phyloP scores from a whole-genome alignment of 805 yeast species.

The Kazachstania kunashirensis region DNA sequence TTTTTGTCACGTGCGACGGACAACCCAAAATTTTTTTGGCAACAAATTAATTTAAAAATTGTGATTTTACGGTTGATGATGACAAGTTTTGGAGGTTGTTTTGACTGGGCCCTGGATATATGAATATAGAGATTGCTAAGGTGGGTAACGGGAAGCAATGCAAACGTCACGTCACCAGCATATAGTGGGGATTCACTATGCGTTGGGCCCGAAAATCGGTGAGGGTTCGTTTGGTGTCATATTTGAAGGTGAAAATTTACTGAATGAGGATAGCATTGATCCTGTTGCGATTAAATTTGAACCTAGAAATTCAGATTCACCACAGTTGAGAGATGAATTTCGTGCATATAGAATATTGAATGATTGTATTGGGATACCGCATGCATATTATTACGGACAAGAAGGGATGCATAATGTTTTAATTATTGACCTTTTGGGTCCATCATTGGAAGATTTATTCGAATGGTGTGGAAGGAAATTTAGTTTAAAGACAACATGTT shows the following conservation, averaged over 20 bases:
- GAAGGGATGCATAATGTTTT: constrained; percentile 94
- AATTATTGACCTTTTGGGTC: constrained; percentile 91
- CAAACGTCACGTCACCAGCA: constrained; percentile 26
- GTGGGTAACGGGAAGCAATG: too few relatives aligned
- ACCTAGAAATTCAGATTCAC: constrained; percentile 94
- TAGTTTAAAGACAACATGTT: constrained; percentile 78
- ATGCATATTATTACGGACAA: constrained; percentile 97
- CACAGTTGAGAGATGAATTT: constrained; percentile 93
- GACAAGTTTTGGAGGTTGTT: too few relatives aligned
- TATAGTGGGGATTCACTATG: constrained; percentile 52
- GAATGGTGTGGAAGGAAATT: constrained; percentile 97
- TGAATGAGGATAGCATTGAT: constrained; percentile 31
- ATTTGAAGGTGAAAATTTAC: constrained; percentile 68
- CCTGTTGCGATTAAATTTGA: constrained; percentile 42
- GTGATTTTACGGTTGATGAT: too few relatives aligned
- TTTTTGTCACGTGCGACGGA: too few relatives aligned
- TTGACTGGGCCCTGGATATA: too few relatives aligned
- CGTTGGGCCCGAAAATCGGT: constrained; percentile 75
- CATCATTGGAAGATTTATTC: constrained; percentile 88
- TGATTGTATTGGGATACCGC: constrained; percentile 81
- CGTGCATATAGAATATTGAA: constrained; percentile 83
- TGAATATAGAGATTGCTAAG: too few relatives aligned
- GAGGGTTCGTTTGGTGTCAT: constrained; percentile 83
- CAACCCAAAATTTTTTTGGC: too few relatives aligned
- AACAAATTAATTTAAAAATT: too few relatives aligned